phyloP scores from a whole-genome alignment of 257 asterid species.

The Ilex aquifolium region DNA sequence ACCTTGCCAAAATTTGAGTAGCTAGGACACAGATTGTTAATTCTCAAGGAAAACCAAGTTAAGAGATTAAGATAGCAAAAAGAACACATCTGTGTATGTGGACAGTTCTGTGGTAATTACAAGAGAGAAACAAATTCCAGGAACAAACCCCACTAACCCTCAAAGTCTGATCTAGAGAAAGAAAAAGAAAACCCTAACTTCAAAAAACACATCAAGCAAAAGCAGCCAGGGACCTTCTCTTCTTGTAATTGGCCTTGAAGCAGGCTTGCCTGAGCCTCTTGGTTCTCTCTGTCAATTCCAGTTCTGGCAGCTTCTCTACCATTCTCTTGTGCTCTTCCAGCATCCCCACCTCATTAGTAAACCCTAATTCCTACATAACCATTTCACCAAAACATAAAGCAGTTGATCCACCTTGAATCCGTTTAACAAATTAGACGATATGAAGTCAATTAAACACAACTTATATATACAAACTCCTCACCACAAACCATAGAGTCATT shows the following conservation, averaged over 20 bases:
- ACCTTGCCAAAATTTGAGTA: no score
- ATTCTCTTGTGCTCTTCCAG: constrained; percentile 68
- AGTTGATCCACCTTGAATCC: no score
- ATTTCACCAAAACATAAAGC: not conserved
- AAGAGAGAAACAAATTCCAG: not conserved
- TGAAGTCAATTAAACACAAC: no score
- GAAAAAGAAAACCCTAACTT: not conserved
- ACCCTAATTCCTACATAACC: constrained; percentile 57
- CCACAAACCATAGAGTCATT: no score
- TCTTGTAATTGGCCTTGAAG: constrained; percentile 91
- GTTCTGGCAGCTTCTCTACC: constrained; percentile 58
- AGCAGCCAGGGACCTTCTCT: constrained; percentile 46
- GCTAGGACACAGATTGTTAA: no score
- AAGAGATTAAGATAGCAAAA: no score
- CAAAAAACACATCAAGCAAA: not conserved
- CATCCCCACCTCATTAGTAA: constrained; percentile 57
- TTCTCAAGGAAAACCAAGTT: no score
- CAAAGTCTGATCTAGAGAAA: not conserved
- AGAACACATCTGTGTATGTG: not conserved
- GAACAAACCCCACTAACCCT: no score
- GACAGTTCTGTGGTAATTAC: not conserved
- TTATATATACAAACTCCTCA: no score
- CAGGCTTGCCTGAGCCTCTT: constrained; percentile 85
- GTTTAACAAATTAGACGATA: no score
- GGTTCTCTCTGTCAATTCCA: constrained; percentile 73